Base-by-base conservation (phyloP, 73 alveolate species). In the Paramecium sexaurelia region DNA sequence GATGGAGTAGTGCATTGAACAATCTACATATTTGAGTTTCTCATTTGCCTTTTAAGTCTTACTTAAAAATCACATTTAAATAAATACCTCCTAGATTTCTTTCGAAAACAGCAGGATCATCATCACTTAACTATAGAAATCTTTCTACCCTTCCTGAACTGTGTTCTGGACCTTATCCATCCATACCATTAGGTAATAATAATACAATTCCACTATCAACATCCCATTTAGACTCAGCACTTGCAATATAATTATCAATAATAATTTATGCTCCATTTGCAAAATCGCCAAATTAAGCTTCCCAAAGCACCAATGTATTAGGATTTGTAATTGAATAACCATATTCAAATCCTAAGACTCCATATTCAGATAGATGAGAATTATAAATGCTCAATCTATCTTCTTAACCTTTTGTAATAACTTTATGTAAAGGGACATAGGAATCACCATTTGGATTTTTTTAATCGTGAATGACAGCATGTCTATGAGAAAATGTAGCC, bases 221-320 rank as follows among this genome's bases (percentile, higher is more conserved):
- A 22, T 93, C 93, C 98, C 98, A 96, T 87, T 97, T 98, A 57
- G 96, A 96, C 83, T 98, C 99, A 26, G 98, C 96, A 71, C 98
- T 89, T 78, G 92, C 95, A 6, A 98, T 67, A 86, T 94, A 98
- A 92, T 96, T 93, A 92, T 98, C 99, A 29, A 97, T 95, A 55
- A 97, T 89, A 8, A 96, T 95, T 91, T 98, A 96, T n/a, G 99
- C 99, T 40, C 97, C 96, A 91, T 97, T 97, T 69, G 98, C 99
- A 91, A 97, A 97, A 89, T 97, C 99, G 55, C 99, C 99, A 67
- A 97, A 97, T 84, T 97, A 95, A n/a, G 99, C 99, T 88, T 96
- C 98, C 99, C 99, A 96, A 11, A 82, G 43, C 6, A 91, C 94
- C 15, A 96, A 85, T 55, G 93, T 93, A 92, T 96, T 96, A 20